These are phyloP conservation scores for Plasmodium sp. DNA, from an alignment of 169 alveolate species.

Conservation along the genomic window DNA sequence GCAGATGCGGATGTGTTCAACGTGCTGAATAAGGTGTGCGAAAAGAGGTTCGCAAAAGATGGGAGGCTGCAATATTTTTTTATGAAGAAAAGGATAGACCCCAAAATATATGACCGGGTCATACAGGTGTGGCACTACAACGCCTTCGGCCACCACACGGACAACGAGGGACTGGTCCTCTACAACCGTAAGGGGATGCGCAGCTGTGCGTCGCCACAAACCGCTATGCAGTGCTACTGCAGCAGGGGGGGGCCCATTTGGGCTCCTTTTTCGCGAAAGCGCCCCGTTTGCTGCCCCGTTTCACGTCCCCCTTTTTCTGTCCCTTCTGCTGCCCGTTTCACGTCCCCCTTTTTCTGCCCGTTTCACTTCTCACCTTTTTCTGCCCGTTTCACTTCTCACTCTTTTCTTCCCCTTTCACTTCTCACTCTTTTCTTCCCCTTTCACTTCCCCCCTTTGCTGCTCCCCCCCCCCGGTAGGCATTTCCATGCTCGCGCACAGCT, in stretches of 20 bases:
- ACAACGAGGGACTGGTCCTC: slow-evolving; percentile 85
- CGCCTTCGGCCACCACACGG: slow-evolving; percentile 88
- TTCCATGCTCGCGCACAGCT: slow-evolving; percentile 88
- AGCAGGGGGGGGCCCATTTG: background rate
- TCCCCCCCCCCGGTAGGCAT: slow-evolving; percentile 76
- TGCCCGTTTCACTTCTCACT: background rate
- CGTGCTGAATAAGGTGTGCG: slow-evolving; percentile 80
- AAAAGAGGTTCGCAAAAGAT: slow-evolving; percentile 13
- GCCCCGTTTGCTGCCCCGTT: too few relatives aligned
- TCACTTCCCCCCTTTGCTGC: background rate
- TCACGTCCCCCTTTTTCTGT: background rate
- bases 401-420: background rate
- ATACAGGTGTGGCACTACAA: slow-evolving; percentile 90
- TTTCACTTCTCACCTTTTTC: background rate
- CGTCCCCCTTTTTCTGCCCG: background rate
- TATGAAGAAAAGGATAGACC: slow-evolving; percentile 77
- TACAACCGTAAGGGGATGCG: slow-evolving; percentile 78
- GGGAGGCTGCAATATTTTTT: slow-evolving; percentile 73
- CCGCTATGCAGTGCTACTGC: too few relatives aligned
- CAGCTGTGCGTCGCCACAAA: background rate
- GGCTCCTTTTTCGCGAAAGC: background rate
- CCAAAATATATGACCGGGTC: slow-evolving; percentile 78
- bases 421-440: background rate
- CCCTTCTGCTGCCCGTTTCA: background rate
- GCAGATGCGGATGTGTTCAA: slow-evolving; percentile 80